Base-by-base conservation (phyloP, 139 green algal species). In the Spirogloea muscicola region DNA sequence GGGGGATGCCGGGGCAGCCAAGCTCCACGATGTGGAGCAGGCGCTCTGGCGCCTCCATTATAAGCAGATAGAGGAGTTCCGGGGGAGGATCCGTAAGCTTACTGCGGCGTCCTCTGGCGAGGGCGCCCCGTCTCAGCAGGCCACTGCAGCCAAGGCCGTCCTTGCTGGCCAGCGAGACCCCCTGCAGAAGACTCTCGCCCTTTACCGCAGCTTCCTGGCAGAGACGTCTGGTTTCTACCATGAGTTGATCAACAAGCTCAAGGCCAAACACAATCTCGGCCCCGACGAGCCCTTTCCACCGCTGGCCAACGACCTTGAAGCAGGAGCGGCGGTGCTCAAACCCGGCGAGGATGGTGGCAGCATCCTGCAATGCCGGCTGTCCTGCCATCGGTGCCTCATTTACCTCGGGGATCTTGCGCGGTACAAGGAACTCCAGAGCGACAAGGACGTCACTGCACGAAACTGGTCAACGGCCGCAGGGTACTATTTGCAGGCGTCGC, bases 191-290 rank as follows among this genome's bases (percentile, higher is more conserved):
- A 38, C 40, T 18, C 9, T 63, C 27, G n/a, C 65, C 16, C 4
- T 29, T 37, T 81, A 74, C 68, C 65, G 67, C 10, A 37, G 69
- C 25, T 81, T 81, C 42, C 29, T 81, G 0, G 29, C 68, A 13
- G 74, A 81, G 16, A 67, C 74, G 9, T 61, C 66, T 7, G 74
- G 74, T 5, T 81, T 81, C 55, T 81, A 80, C 27, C 74, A 81
- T 29, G 66, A 77, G 3, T 57, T 81, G 37, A 58, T 81, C 6
- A 34, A 38, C 44, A 81, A 81, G 65, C 58, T 81, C 29, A 77
- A 58, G 48, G 49, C 44, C 39, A 69, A 31, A 38, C 40, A 72
- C 40, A n/a, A 49, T 34, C 25, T 76, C 27, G n/a, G n/a, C n/a
- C n/a, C n/a, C n/a, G n/a, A n/a, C n/a, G n/a, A n/a, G n/a, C n/a